These are phyloP conservation scores for Chlorella vulgaris DNA, from an alignment of 139 green algal genomes.

Conservation along the genomic window DNA sequence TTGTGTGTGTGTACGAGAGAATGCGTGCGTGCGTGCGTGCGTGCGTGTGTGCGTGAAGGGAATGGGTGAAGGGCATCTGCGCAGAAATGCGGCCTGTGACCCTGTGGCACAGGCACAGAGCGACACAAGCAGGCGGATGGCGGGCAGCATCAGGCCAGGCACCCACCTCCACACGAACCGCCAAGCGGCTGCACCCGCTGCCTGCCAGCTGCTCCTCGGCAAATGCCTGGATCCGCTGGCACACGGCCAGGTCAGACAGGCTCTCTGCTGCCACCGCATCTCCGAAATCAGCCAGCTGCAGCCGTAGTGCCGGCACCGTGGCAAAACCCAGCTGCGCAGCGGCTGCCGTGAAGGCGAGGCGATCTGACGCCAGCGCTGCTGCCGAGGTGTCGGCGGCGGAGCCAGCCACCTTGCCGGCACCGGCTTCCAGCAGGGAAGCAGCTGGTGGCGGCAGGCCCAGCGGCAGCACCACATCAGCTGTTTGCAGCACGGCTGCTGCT, in stretches of 20 bases:
- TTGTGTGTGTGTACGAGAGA: not conserved
- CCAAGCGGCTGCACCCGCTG: conserved; percentile 3
- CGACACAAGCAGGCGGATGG: not conserved
- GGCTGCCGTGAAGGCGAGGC: not conserved
- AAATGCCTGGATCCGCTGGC: not conserved
- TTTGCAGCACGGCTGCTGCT: not conserved
- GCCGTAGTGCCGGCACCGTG: not conserved
- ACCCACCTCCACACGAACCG: conserved; percentile 23
- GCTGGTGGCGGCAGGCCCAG: conserved; percentile 3
- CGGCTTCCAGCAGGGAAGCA: not conserved
- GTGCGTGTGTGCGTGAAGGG: too few relatives aligned
- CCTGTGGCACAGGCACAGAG: not conserved
- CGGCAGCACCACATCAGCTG: conserved; percentile 17
- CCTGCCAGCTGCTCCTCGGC: not conserved
- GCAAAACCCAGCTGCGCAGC: conserved; percentile 19
- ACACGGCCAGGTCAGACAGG: not conserved
- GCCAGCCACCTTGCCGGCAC: conserved; percentile 8
- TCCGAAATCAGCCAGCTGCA: not conserved
- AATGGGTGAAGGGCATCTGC: too few relatives aligned
- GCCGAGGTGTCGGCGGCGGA: not conserved
- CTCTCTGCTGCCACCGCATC: not conserved
- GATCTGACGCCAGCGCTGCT: conserved; percentile 14
- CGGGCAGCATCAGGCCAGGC: not conserved
- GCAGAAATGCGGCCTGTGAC: too few relatives aligned
- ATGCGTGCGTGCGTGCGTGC: too few relatives aligned